These are phyloP conservation scores for Zygnema cylindricum DNA, from an alignment of 139 green algal species.

Conservation along the genomic window DNA sequence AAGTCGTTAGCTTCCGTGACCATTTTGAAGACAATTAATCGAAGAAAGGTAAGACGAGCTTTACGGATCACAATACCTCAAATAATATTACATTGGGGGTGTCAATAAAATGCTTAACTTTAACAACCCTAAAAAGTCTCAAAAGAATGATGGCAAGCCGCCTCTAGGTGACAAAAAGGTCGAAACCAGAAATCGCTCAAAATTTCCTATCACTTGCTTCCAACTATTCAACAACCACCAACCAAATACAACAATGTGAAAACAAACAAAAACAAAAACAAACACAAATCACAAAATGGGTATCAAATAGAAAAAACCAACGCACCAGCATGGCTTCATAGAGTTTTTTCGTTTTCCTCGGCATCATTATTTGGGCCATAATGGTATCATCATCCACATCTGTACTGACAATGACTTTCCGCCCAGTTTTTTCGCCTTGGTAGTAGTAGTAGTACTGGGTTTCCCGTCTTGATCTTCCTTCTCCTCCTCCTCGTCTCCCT, in stretches of 20 bases:
- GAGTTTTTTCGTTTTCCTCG: slow-evolving; percentile 83
- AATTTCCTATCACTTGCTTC: no score
- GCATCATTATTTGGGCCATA: slow-evolving; percentile 91
- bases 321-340: slow-evolving; percentile 82
- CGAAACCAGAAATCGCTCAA: background rate
- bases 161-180: background rate
- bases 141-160: no score
- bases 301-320: background rate
- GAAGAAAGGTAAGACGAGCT: no score
- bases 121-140: no score
- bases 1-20: no score
- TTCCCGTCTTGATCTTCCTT: background rate
- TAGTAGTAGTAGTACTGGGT: slow-evolving; percentile 36
- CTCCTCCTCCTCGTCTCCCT: slow-evolving; percentile 57
- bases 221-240: background rate
- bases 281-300: background rate
- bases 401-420: background rate
- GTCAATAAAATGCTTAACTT: no score
- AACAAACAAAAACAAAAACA: slow-evolving; percentile 17
- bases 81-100: no score
- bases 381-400: slow-evolving; percentile 69
- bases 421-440: slow-evolving; percentile 31
- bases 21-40: no score
- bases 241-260: background rate
- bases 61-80: no score